Base-by-base conservation (phyloP, 1,284 basidiomycete genomes). In the Ustilago xerochloae region DNA sequence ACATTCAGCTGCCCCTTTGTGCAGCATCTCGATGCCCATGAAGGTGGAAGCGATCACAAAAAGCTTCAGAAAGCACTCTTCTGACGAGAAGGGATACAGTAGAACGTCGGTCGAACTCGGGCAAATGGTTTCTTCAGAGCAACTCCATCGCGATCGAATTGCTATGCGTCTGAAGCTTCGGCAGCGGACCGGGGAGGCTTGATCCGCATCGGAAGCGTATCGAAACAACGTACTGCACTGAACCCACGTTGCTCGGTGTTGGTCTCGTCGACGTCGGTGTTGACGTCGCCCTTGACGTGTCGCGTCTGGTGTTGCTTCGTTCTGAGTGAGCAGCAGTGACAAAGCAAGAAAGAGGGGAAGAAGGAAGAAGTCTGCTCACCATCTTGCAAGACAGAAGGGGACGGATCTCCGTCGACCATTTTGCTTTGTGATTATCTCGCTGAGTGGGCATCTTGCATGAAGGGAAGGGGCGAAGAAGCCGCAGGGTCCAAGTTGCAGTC, bases 401-500 rank as follows among this genome's bases (percentile, higher is more conserved):
- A 29, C 43, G 52, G 52, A 55, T 55, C 52, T 55, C 52, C 52
- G 52, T 29, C 3, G 10, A 4, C 52, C 8, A 18, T 41, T 32
- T 26, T 32, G 51, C 51, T 55, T 30, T 45, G 8, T 46, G 41
- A 46, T 55, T 41, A 53, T 53, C 51, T 53, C 39, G 39, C 24
- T 26, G 30, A 30, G 29, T 32, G 28, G 50, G 2, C 38, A 20
- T 18, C 29, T 15, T 29, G 30, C 16, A 32, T 36, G 29, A 50
- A 33, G 18, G n/a, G n/a, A n/a, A 24, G 20, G 29, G 26, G 29
- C 46, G 29, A 12, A 24, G 32, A 15, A 50, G 9, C 30, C 12
- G 20, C 16, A 36, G 16, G 29, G 28, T 32, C 26, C 46, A 48
- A 26, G n/a, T 7, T 18, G 38, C 15, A 18, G 7, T 39, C 2